Percentiles rank a stretch among this genome's conserved stretches.
phyloP scores from a whole-genome alignment of 2,329 filamentous ascomycete genomes.

The Arthroderma sp. region DNA sequence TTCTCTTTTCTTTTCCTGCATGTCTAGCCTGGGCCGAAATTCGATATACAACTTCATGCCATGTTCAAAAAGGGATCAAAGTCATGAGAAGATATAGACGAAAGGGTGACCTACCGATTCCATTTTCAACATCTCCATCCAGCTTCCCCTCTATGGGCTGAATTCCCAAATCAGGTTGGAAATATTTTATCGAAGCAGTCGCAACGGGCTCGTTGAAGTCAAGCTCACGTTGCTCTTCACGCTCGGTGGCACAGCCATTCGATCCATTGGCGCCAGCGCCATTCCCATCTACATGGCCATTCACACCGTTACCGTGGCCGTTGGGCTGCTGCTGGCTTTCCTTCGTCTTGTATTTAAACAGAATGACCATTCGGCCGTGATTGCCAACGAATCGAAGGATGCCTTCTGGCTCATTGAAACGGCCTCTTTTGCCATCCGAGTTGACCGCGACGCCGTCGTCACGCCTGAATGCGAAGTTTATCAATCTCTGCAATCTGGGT shows the following conservation, averaged over 20 bases:
- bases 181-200: slow-evolving; percentile 9
- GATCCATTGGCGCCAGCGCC: not conserved
- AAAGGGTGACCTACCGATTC: not conserved
- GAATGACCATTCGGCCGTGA: slow-evolving; percentile 9
- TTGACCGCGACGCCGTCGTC: slow-evolving; percentile 3
- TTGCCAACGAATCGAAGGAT: not conserved
- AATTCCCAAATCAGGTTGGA: slow-evolving; percentile 6
- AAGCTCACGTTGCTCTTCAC: not conserved
- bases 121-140: not conserved
- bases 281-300: not conserved
- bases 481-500: not conserved
- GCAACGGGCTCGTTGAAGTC: slow-evolving; percentile 8
- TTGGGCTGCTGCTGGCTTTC: not conserved
- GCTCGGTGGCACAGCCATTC: not conserved
- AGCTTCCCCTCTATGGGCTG: not conserved
- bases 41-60: not conserved
- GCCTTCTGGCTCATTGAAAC: not conserved
- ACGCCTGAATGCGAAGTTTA: slow-evolving; percentile 6
- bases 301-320: not conserved
- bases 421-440: slow-evolving; percentile 3
- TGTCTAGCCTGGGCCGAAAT: not conserved
- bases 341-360: slow-evolving; percentile 6
- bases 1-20: not conserved
- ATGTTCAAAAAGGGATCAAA: not conserved
- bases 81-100: not conserved